Base-by-base conservation (phyloP, 768 basidiomycete species). In the Tylopilus subfusipes region DNA sequence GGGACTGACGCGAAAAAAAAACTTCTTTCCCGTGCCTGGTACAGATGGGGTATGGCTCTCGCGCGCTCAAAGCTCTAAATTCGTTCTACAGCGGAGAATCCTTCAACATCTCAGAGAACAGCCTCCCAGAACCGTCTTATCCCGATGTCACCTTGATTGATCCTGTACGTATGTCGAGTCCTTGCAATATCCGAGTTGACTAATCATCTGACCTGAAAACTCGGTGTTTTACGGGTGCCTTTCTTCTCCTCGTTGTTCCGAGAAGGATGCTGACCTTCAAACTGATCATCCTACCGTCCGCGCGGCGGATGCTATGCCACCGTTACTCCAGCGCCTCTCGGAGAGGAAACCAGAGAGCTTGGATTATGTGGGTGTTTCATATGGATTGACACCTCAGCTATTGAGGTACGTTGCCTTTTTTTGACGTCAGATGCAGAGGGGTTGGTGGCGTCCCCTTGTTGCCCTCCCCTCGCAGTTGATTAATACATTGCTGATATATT, bases 21-120 rank as follows among this genome's bases (percentile, higher is more conserved):
- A 16, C 18, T 44, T 50, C 1, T 49, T 14, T 39, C 38, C 9
- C 29, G 16, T 25, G 18, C 24, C 19, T 19, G 16, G 8, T 16
- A 16, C 63, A 96, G 92, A 98, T 98, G 95, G 96, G 97, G 12
- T 98, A 98, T 66, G 97, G 97, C 6, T 84, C 89, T 19, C 81
- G 93, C 38, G 92, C 97, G 2, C 72, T 99, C 47, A 81, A 95
- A 58, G 84, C 86, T 0, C 77, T 99, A 47, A 92, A 93, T 64
- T 78, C 87, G 14, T 98, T 93, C 73, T 98, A 93, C 72, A 88
- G 86, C 56, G 97, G 96, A 19, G 93, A 98, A 69, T 85, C 91
- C 64, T 87, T 92, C 73, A 90, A 86, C 63, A 68, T 98, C 19
- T 85, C 93, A 61, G 97, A 98, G 69, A 64, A 69, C 56, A 66